phyloP scores from a whole-genome alignment of 306 rosid species.

The Delonix regia region DNA sequence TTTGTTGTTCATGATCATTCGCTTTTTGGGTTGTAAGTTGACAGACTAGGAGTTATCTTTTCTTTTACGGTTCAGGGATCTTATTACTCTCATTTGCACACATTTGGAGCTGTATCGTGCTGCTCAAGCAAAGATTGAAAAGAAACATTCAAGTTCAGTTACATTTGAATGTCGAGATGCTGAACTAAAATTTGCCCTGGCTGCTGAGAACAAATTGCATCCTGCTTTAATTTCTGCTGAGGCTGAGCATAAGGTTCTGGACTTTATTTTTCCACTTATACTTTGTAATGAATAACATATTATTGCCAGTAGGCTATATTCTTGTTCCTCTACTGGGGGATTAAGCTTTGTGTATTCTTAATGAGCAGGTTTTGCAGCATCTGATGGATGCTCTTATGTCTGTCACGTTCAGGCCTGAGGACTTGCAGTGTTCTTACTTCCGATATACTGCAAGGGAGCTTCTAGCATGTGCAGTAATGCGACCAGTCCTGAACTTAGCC shows the following conservation, averaged over 20 bases:
- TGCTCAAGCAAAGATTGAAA: constrained; percentile 71
- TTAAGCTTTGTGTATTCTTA: constrained; percentile 39
- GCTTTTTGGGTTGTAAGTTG: constrained; percentile 26
- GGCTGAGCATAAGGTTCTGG: constrained; percentile 92
- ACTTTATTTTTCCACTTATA: constrained; percentile 34
- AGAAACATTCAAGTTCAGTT: constrained; percentile 50
- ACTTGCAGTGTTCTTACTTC: constrained; percentile 85
- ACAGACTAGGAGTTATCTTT: constrained; percentile 46
- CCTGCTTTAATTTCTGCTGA: constrained; percentile 98
- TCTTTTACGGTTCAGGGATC: constrained; percentile 73
- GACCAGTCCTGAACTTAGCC: constrained; percentile 88
- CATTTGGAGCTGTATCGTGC: constrained; percentile 93
- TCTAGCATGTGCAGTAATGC: constrained; percentile 93
- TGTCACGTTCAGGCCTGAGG: constrained; percentile 75
- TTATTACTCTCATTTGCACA: constrained; percentile 72
- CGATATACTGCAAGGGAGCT: constrained; percentile 88
- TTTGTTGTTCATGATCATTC: constrained; percentile 22
- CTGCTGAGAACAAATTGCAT: constrained; percentile 84
- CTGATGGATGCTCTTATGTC: constrained; percentile 87
- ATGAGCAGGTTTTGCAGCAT: constrained; percentile 90
- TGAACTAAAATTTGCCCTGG: constrained; percentile 69
- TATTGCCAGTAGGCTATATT: constrained; percentile 27
- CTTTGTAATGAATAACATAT: constrained; percentile 24
- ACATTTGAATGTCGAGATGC: constrained; percentile 72
- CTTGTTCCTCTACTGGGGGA: constrained; percentile 33